These are phyloP conservation scores for Elongisporangium undulatum DNA, from an alignment of 352 stramenopile genomes.

Conservation along the genomic window DNA sequence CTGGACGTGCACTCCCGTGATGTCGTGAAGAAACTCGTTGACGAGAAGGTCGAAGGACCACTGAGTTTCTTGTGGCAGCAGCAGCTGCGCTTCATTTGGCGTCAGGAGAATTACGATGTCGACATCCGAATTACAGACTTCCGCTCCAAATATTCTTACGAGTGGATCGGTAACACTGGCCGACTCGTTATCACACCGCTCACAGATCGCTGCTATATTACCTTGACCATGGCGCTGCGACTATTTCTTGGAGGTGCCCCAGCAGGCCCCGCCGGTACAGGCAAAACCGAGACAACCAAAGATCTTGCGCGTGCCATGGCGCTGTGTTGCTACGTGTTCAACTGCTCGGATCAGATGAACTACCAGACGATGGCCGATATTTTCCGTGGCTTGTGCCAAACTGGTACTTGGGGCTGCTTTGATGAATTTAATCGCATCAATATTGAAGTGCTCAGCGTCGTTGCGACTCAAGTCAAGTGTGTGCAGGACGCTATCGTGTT, in stretches of 20 bases:
- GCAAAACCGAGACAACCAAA: slow-evolving; percentile 88
- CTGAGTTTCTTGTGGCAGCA: slow-evolving; percentile 88
- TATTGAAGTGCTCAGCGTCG: slow-evolving; percentile 84
- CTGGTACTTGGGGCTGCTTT: slow-evolving; percentile 85
- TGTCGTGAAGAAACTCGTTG: slow-evolving; percentile 88
- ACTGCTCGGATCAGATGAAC: slow-evolving; percentile 89
- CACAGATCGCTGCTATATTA: slow-evolving; percentile 97
- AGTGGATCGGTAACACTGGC: slow-evolving; percentile 88
- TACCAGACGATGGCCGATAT: slow-evolving; percentile 90
- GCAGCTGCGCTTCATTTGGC: slow-evolving; percentile 86
- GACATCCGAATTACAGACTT: slow-evolving; percentile 97
- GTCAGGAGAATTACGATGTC: slow-evolving; percentile 93
- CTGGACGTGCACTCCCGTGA: slow-evolving; percentile 95
- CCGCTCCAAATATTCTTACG: slow-evolving; percentile 91
- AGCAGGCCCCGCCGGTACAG: slow-evolving; percentile 90
- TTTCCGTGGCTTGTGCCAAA: slow-evolving; percentile 81
- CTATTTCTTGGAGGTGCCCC: slow-evolving; percentile 95
- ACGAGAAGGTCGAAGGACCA: slow-evolving; percentile 86
- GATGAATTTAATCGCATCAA: slow-evolving; percentile 90
- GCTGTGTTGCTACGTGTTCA: slow-evolving; percentile 88
- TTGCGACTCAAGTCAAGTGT: slow-evolving; percentile 83
- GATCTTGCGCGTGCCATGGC: slow-evolving; percentile 83
- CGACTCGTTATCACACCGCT: slow-evolving; percentile 95
- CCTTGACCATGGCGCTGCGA: slow-evolving; percentile 94
- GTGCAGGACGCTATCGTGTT: slow-evolving; percentile 84